phyloP scores from a whole-genome alignment of 177 flowering plant genomes.

The Tripterygium wilfordii region DNA sequence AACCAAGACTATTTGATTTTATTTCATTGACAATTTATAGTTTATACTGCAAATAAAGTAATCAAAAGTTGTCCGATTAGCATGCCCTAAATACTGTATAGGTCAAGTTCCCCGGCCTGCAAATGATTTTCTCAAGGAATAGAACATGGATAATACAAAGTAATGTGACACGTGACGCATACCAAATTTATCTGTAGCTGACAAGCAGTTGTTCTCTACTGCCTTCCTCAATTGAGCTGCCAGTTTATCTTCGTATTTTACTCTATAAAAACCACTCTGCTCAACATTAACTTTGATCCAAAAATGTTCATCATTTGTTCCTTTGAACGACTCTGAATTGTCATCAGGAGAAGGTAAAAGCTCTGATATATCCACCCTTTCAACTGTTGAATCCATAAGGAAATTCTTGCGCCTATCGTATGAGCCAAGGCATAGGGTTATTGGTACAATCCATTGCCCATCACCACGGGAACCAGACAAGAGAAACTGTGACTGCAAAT shows the following conservation, averaged over 20 bases:
- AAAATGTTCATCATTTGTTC: conserved; percentile 3
- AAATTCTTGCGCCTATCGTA: conserved; percentile 16
- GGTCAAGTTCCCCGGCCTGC: no score
- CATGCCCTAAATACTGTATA: no score
- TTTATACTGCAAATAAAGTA: no score
- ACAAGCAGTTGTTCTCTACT: conserved; percentile 19
- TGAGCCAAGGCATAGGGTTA: conserved; percentile 23
- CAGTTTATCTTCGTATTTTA: conserved; percentile 30
- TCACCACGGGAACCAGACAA: conserved; percentile 19
- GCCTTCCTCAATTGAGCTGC: conserved; percentile 21
- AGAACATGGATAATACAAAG: no score
- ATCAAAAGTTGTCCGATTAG: no score
- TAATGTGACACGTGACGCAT: not conserved
- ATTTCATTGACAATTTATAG: no score
- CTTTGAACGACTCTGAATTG: not conserved
- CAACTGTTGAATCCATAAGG: conserved; percentile 16
- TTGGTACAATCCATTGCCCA: conserved; percentile 28
- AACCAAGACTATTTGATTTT: no score
- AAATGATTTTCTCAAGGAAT: not conserved
- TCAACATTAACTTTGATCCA: conserved; percentile 32
- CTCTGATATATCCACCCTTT: conserved; percentile 17
- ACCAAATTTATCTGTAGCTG: conserved; percentile 28
- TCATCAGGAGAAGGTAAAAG: conserved; percentile 5
- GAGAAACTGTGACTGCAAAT: conserved; percentile 25
- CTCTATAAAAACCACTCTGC: conserved; percentile 35